Conservation (phyloP, 139 green algal species). For the Gonium pectorale region DNA sequence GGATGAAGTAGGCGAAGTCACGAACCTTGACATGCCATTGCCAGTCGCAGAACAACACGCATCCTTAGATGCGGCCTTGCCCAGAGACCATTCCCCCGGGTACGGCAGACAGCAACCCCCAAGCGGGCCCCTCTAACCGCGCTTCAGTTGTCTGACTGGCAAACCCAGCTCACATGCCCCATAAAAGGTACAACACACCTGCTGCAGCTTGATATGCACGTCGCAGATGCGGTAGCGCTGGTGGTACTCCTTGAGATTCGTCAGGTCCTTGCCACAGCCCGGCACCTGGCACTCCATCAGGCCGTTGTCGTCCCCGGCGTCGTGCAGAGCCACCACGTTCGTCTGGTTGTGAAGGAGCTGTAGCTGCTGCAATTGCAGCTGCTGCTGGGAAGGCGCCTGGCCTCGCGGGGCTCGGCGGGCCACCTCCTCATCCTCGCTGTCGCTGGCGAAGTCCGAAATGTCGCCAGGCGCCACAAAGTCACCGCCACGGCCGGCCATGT, state of each 20-base stretch:
- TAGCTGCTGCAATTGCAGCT: too few relatives aligned
- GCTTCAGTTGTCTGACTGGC: too few relatives aligned
- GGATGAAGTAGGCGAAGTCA: too few relatives aligned
- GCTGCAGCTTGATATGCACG: conserved; percentile 76
- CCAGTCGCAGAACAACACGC: too few relatives aligned
- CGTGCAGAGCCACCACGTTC: conserved; percentile 18
- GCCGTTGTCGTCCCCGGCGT: conserved; percentile 43
- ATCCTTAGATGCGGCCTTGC: too few relatives aligned
- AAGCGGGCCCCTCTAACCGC: too few relatives aligned
- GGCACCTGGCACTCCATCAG: conserved; percentile 76
- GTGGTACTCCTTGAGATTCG: conserved; percentile 87
- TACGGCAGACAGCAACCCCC: too few relatives aligned
- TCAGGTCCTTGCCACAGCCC: conserved; percentile 72
- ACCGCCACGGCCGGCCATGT: not conserved
- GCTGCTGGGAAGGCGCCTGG: not conserved
- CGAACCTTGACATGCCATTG: too few relatives aligned
- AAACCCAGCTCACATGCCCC: too few relatives aligned
- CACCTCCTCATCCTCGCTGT: conserved; percentile 38
- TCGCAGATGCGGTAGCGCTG: conserved; percentile 90
- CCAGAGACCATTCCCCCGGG: too few relatives aligned
- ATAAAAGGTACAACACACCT: too few relatives aligned
- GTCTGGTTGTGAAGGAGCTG: not conserved
- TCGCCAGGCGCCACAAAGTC: too few relatives aligned
- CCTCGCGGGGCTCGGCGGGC: not conserved
- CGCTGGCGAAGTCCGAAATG: conserved; percentile 28